Conservation (phyloP, 345 rosid genomes). For the Angophora floribunda region DNA sequence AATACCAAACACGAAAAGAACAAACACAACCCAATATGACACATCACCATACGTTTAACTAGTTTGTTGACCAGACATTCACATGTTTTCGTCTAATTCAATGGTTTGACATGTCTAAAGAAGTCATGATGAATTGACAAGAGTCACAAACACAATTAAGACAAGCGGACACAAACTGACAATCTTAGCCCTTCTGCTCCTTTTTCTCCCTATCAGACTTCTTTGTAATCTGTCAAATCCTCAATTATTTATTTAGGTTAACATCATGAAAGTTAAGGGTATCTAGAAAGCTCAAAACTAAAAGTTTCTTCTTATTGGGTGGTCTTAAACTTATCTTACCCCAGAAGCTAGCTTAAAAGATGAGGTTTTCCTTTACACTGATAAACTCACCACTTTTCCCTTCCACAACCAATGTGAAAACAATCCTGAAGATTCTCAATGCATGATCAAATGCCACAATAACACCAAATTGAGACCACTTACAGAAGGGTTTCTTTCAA, state of each 20-base stretch:
- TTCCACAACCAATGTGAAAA: too few relatives aligned
- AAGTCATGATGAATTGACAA: neutral
- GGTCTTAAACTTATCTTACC: too few relatives aligned
- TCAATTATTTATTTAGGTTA: neutral
- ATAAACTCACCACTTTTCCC: too few relatives aligned
- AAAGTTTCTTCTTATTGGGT: neutral
- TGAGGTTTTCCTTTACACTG: too few relatives aligned
- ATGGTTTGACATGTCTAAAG: neutral
- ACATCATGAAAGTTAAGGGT: neutral
- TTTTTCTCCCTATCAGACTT: neutral
- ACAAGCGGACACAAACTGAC: neutral
- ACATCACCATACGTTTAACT: neutral
- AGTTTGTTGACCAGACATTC: neutral
- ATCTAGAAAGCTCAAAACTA: neutral
- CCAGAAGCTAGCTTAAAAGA: too few relatives aligned
- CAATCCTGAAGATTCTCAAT: neutral
- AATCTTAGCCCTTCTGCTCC: neutral
- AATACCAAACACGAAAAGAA: neutral
- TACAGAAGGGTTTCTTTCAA: neutral
- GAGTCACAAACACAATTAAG: neutral
- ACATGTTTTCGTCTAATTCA: neutral
- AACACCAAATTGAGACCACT: neutral
- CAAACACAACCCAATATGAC: neutral
- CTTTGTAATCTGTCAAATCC: neutral
- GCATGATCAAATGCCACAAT: neutral